Percentiles rank a stretch among this genome's conserved stretches.
These are phyloP conservation scores for Arabidopsis hybrid DNA, from an alignment of 441 rosid genomes.

Conservation along the genomic window DNA sequence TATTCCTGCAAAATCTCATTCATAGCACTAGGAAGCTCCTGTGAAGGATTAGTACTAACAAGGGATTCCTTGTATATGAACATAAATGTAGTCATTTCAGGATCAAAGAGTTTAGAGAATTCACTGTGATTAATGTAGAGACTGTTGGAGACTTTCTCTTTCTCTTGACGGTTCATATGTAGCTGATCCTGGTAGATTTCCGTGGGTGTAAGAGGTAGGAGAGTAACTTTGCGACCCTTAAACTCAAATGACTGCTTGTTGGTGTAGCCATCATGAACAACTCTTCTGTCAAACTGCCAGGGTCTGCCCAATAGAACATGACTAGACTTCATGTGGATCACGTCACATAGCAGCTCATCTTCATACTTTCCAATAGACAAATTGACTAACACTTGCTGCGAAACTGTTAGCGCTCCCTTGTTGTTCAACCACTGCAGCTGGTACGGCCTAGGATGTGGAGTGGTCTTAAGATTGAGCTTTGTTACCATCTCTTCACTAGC, in stretches of 20 bases:
- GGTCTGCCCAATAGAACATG: neutral
- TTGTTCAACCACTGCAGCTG: too few relatives aligned
- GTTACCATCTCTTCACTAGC: too few relatives aligned
- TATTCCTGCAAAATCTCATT: neutral
- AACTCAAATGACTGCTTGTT: neutral
- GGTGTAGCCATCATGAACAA: neutral
- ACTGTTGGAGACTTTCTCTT: neutral
- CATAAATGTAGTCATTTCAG: slow-evolving; percentile 3
- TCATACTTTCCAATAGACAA: neutral
- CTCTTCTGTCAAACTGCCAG: neutral
- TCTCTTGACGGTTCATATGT: neutral
- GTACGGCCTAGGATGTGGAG: too few relatives aligned
- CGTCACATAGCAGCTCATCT: neutral
- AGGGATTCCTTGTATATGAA: neutral
- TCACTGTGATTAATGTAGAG: neutral
- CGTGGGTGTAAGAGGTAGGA: neutral
- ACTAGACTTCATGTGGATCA: neutral
- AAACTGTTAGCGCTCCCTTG: too few relatives aligned
- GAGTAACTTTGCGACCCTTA: neutral
- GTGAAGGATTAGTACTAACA: neutral
- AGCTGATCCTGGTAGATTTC: neutral
- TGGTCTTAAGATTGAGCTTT: too few relatives aligned
- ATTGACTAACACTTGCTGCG: too few relatives aligned
- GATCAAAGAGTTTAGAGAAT: neutral
- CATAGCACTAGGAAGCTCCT: slow-evolving; percentile 1